Evolutionary conservation across 2,329 filamentous ascomycete species (phyloP).

Genomic region (Paracorniculantispora psalliotae): DNA sequence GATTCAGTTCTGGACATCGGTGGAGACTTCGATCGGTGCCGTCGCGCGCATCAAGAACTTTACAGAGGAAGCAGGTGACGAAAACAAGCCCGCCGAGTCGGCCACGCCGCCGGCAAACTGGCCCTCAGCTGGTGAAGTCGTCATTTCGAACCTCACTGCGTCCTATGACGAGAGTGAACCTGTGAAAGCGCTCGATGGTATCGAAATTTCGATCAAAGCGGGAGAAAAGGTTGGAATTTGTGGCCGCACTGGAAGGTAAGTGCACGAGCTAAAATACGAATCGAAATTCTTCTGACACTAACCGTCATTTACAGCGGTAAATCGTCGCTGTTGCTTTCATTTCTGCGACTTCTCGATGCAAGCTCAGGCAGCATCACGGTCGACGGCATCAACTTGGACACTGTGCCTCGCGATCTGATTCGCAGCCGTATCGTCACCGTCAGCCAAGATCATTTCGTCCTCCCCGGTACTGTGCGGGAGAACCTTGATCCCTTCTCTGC

Average conservation of each 20-base stretch:
- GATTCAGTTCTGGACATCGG: slow-evolving; percentile 32
- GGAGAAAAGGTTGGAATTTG: slow-evolving; percentile 48
- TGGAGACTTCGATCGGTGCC: slow-evolving; percentile 34
- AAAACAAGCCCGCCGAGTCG: slow-evolving; percentile 21
- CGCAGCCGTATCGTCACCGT: slow-evolving; percentile 41
- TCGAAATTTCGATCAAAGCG: slow-evolving; percentile 23
- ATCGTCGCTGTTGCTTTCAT: slow-evolving; percentile 41
- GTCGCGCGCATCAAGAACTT: slow-evolving; percentile 32
- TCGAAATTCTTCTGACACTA: background rate
- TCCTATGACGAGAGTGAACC: slow-evolving; percentile 21
- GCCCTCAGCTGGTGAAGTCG: slow-evolving; percentile 26
- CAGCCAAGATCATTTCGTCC: slow-evolving; percentile 45
- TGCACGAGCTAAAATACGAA: slow-evolving; percentile 14
- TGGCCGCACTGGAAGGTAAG: slow-evolving; percentile 39
- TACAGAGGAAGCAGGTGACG: slow-evolving; percentile 22
- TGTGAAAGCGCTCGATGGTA: slow-evolving; percentile 19
- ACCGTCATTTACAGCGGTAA: slow-evolving; percentile 38
- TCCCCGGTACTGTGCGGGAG: slow-evolving; percentile 40
- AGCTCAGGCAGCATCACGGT: slow-evolving; percentile 34
- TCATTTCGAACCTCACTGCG: slow-evolving; percentile 24
- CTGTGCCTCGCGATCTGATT: slow-evolving; percentile 37
- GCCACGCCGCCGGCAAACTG: slow-evolving; percentile 22
- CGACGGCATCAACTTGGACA: slow-evolving; percentile 37
- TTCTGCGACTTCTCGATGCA: slow-evolving; percentile 45
- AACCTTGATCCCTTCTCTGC: slow-evolving; percentile 40